phyloP scores from a whole-genome alignment of 1,284 basidiomycete genomes.

The Cystobasidium sp. region DNA sequence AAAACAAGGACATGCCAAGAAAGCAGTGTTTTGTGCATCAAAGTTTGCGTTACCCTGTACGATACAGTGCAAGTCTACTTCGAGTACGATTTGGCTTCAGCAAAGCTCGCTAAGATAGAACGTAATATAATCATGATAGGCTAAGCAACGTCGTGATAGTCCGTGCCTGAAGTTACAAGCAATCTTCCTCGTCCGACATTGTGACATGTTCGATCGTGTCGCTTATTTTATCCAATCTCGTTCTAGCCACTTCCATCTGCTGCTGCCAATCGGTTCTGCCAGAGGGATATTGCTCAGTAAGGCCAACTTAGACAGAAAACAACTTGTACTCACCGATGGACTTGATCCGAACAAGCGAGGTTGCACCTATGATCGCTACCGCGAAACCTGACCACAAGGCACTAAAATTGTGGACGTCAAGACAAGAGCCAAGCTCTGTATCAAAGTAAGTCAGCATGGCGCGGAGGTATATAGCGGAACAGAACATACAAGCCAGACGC shows the following conservation, averaged over 20 bases:
- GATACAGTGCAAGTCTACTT: too few species aligned
- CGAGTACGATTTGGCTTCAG: too few species aligned
- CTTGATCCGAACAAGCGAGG: background rate
- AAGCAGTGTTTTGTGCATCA: too few species aligned
- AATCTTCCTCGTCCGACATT: background rate
- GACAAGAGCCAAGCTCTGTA: constrained; percentile 3
- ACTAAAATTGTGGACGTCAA: background rate
- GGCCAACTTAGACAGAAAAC: background rate
- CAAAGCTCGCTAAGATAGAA: too few species aligned
- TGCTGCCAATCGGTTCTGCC: constrained; percentile 5
- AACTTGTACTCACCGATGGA: background rate
- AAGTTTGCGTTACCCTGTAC: too few species aligned
- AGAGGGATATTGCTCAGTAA: background rate
- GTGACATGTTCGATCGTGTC: background rate
- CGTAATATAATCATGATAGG: too few species aligned
- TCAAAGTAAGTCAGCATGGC: background rate
- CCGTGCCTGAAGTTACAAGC: too few species aligned
- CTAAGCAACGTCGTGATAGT: too few species aligned
- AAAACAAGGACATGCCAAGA: background rate
- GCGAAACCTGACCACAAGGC: constrained; percentile 6
- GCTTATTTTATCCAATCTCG: background rate
- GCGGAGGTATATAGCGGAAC: background rate
- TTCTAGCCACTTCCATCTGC: background rate
- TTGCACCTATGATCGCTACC: background rate
- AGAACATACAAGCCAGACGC: background rate